Evolutionary conservation across 2,329 filamentous ascomycete species (phyloP).

Genomic region (Aspergillus brasiliensis): DNA sequence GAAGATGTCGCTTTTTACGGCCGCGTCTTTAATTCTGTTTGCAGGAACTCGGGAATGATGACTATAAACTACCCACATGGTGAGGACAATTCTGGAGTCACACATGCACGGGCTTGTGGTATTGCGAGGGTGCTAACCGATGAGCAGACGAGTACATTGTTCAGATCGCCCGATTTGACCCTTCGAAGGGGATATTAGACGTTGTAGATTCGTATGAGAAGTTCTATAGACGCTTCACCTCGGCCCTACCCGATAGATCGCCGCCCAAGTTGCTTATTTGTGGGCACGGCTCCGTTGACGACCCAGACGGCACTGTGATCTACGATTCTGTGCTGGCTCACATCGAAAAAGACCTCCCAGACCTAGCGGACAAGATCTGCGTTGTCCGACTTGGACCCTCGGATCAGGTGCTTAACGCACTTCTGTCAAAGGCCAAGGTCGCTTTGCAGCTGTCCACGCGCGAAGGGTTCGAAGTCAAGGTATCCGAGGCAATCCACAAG

Average conservation of each 20-base stretch:
- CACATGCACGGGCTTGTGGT: neutral
- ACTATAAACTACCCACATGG: slow-evolving; percentile 43
- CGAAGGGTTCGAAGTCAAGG: slow-evolving; percentile 85
- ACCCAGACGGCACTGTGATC: slow-evolving; percentile 72
- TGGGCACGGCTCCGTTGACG: slow-evolving; percentile 78
- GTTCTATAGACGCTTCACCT: slow-evolving; percentile 63
- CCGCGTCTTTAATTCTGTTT: slow-evolving; percentile 68
- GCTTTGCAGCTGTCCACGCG: slow-evolving; percentile 78
- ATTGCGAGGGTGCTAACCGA: neutral
- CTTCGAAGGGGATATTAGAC: slow-evolving; percentile 77
- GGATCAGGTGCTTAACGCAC: slow-evolving; percentile 76
- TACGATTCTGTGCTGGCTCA: slow-evolving; percentile 72
- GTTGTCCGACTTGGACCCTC: slow-evolving; percentile 76
- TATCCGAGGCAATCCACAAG: slow-evolving; percentile 79
- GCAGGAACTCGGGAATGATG: slow-evolving; percentile 57
- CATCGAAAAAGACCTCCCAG: slow-evolving; percentile 63
- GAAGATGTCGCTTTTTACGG: slow-evolving; percentile 75
- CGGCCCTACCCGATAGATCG: slow-evolving; percentile 51
- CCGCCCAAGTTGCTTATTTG: slow-evolving; percentile 74
- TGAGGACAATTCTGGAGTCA: slow-evolving; percentile 14
- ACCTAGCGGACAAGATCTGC: slow-evolving; percentile 67
- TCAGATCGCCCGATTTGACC: slow-evolving; percentile 81
- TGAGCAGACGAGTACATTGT: slow-evolving; percentile 69
- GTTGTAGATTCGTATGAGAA: slow-evolving; percentile 75
- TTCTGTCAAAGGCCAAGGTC: slow-evolving; percentile 72